Percentiles rank a stretch among this genome's conserved stretches.
Evolutionary conservation across 2,329 filamentous ascomycete species (phyloP).

Genomic region (Venturia oleaginea): DNA sequence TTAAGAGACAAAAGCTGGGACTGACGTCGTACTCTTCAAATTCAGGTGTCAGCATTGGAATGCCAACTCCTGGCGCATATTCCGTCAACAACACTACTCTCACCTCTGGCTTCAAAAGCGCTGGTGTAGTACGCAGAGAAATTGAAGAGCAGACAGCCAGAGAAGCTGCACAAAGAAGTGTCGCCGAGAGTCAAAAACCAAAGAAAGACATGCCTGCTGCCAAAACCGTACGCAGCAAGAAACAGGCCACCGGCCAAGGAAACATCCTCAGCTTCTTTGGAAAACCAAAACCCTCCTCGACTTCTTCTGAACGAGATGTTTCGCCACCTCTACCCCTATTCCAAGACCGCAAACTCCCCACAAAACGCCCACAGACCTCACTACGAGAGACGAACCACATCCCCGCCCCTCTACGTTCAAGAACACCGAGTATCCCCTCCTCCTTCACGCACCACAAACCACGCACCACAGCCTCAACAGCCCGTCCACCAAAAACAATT

Average conservation of each 20-base stretch:
- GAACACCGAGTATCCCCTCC: not conserved
- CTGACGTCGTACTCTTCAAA: not conserved
- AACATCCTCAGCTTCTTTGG: slow-evolving; percentile 4
- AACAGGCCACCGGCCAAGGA: not conserved
- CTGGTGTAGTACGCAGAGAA: not conserved
- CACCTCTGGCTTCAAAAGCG: slow-evolving; percentile 7
- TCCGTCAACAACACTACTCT: slow-evolving; percentile 11
- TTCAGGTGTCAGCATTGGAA: not conserved
- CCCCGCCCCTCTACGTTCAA: not conserved
- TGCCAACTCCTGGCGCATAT: not conserved
- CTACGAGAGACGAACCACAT: not conserved
- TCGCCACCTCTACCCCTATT: not conserved
- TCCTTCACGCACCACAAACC: not conserved
- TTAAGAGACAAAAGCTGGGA: slow-evolving; percentile 29
- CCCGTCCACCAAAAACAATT: slow-evolving; percentile 20
- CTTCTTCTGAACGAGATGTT: not conserved
- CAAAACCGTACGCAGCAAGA: not conserved
- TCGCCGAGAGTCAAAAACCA: not conserved
- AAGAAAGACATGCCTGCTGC: not conserved
- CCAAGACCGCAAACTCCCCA: not conserved
- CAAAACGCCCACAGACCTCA: not conserved
- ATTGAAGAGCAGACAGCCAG: not conserved
- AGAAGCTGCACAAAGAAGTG: slow-evolving; percentile 1
- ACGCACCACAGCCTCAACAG: not conserved
- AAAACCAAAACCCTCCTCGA: slow-evolving; percentile 23